phyloP scores from a whole-genome alignment of 148 eudicot species.

The Nepenthes gracilis region DNA sequence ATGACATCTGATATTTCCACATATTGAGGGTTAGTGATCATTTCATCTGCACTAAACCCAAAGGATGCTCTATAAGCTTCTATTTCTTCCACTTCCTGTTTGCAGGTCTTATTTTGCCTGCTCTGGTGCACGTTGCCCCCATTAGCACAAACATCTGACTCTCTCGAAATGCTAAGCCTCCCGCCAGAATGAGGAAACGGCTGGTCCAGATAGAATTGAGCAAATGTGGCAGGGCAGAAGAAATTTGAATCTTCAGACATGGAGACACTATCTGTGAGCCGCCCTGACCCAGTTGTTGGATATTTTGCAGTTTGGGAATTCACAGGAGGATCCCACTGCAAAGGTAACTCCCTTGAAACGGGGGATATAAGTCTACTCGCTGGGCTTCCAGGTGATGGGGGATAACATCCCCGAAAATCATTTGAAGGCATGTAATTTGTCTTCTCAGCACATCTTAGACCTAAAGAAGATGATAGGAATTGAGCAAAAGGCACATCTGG shows the following conservation, averaged over 20 bases:
- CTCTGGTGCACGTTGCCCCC: conserved; percentile 48
- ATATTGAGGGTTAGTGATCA: conserved; percentile 74
- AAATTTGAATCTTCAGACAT: conserved; percentile 74
- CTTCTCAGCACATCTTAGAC: conserved; percentile 43
- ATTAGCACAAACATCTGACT: conserved; percentile 61
- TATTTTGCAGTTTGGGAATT: conserved; percentile 35
- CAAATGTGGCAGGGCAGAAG: conserved; percentile 96
- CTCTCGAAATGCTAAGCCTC: conserved; percentile 77
- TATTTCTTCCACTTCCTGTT: conserved; percentile 82
- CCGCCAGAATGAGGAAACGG: conserved; percentile 73
- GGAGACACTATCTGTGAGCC: conserved; percentile 28
- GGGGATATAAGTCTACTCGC: conserved; percentile 71
- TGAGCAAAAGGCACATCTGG: conserved; percentile 97
- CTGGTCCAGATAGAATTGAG: conserved; percentile 85
- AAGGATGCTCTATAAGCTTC: conserved; percentile 99
- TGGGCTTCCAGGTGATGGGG: conserved; percentile 81
- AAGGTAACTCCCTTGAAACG: conserved; percentile 44
- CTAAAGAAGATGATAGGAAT: conserved; percentile 62
- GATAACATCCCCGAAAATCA: conserved; percentile 68
- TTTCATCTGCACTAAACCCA: conserved; percentile 99
- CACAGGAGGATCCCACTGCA: conserved; percentile 43
- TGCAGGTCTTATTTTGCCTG: conserved; percentile 50
- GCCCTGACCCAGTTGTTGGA: conserved; percentile 34
- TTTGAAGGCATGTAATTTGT: conserved; percentile 33
- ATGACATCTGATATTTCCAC: conserved; percentile 78